phyloP scores from a whole-genome alignment of 78 protist species.

The Creolimax fragrantissima region DNA sequence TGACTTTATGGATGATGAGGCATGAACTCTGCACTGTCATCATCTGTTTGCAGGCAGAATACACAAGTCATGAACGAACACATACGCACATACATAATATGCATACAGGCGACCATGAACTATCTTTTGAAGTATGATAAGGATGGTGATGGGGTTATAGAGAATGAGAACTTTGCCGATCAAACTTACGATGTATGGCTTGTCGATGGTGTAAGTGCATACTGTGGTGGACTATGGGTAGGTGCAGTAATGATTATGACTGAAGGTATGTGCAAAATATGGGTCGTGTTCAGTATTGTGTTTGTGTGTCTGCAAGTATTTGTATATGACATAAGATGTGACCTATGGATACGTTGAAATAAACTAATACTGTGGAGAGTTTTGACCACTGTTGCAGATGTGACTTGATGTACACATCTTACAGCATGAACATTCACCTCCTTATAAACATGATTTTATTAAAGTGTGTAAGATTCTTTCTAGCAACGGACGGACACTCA shows the following conservation, averaged over 20 bases:
- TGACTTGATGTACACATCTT: too few relatives aligned
- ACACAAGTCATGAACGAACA: too few relatives aligned
- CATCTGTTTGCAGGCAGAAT: too few relatives aligned
- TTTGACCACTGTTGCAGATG: too few relatives aligned
- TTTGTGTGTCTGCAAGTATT: background rate
- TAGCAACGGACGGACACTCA: background rate
- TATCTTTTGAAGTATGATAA: constrained; percentile 39
- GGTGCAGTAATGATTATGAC: background rate
- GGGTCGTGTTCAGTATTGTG: background rate
- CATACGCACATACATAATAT: constrained; percentile 12
- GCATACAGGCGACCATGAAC: constrained; percentile 14
- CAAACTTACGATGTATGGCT: constrained; percentile 18
- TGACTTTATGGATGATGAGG: too few relatives aligned
- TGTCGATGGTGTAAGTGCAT: background rate
- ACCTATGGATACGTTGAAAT: too few relatives aligned
- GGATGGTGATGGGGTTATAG: constrained; percentile 62
- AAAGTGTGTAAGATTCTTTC: background rate
- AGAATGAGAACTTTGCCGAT: constrained; percentile 67
- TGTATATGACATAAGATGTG: too few relatives aligned
- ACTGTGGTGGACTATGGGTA: constrained; percentile 4
- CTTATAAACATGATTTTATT: too few relatives aligned
- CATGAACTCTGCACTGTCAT: too few relatives aligned
- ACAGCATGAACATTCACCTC: too few relatives aligned
- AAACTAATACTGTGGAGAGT: too few relatives aligned
- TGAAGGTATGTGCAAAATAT: background rate